phyloP scores from a whole-genome alignment of 441 rosid species.

The Breynia disticha region DNA sequence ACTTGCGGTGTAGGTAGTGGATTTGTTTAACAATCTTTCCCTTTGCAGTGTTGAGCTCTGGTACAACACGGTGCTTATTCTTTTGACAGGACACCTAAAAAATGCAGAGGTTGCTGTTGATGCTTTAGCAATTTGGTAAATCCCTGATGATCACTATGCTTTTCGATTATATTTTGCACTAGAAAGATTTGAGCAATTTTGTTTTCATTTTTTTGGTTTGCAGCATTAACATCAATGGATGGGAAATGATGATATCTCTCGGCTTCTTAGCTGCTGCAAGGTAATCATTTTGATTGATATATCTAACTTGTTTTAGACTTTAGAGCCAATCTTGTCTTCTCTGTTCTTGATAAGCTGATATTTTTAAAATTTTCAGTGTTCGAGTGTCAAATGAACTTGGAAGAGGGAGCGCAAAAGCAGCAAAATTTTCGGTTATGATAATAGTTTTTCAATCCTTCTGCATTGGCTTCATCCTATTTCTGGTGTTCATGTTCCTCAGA shows the following conservation, averaged over 20 bases:
- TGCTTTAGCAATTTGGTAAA: constrained; percentile 78
- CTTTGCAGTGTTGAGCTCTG: constrained; percentile 63
- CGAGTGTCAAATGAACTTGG: constrained; percentile 86
- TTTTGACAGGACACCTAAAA: constrained; percentile 49
- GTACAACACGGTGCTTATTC: constrained; percentile 60
- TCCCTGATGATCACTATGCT: background rate
- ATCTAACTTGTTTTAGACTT: background rate
- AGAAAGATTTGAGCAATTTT: no score
- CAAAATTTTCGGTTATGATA: constrained; percentile 49
- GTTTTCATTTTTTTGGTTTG: background rate
- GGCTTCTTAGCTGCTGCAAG: constrained; percentile 78
- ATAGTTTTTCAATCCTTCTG: constrained; percentile 47
- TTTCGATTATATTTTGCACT: background rate
- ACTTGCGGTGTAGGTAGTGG: no score
- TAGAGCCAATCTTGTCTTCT: background rate
- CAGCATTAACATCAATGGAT: constrained; percentile 62
- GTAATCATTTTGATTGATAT: constrained; percentile 15
- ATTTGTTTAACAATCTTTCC: constrained; percentile 1
- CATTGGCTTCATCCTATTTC: constrained; percentile 35
- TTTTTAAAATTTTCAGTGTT: constrained; percentile 36
- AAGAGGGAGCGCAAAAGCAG: constrained; percentile 57
- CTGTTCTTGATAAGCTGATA: background rate
- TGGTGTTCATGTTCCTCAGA: constrained; percentile 30
- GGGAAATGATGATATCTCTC: constrained; percentile 73
- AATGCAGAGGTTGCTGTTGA: constrained; percentile 61